phyloP scores from a whole-genome alignment of 768 basidiomycete genomes.

The Suillus luteus region DNA sequence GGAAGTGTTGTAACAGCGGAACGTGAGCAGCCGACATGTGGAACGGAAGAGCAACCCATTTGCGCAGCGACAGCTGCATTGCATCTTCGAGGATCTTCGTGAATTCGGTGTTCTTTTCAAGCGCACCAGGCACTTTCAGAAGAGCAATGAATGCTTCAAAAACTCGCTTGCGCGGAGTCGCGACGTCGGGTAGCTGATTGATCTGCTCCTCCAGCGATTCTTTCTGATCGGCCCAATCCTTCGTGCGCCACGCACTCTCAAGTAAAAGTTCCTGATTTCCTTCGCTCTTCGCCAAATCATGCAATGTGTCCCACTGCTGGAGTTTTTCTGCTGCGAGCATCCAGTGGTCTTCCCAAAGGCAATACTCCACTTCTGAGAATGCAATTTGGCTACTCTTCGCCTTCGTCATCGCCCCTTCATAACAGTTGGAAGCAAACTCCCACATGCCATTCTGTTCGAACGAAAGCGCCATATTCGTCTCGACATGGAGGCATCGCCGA shows the following conservation, averaged over 20 bases:
- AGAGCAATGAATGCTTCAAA: conserved; percentile 95
- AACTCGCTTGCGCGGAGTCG: conserved; percentile 95
- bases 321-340: conserved; percentile 93
- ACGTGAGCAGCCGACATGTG: conserved; percentile 91
- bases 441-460: conserved; percentile 98
- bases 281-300: conserved; percentile 87
- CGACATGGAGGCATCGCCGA: conserved; percentile 80
- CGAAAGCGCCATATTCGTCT: conserved; percentile 85
- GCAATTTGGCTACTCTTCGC: conserved; percentile 80
- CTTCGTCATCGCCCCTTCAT: conserved; percentile 88
- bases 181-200: conserved; percentile 75
- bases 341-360: conserved; percentile 99
- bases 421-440: conserved; percentile 85
- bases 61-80: conserved; percentile 93
- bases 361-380: conserved; percentile 94
- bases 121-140: conserved; percentile 76
- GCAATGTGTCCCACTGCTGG: conserved; percentile 95
- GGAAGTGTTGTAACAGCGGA: conserved; percentile 94
- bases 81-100: conserved; percentile 89
- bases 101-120: conserved; percentile 88
- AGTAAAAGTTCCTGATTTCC: conserved; percentile 89
- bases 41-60: conserved; percentile 90
- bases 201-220: conserved; percentile 83
- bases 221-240: conserved; percentile 86
- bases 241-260: conserved; percentile 93